These are phyloP conservation scores for Alternaria panax DNA, from an alignment of 2,329 filamentous ascomycete species.

Conservation along the genomic window DNA sequence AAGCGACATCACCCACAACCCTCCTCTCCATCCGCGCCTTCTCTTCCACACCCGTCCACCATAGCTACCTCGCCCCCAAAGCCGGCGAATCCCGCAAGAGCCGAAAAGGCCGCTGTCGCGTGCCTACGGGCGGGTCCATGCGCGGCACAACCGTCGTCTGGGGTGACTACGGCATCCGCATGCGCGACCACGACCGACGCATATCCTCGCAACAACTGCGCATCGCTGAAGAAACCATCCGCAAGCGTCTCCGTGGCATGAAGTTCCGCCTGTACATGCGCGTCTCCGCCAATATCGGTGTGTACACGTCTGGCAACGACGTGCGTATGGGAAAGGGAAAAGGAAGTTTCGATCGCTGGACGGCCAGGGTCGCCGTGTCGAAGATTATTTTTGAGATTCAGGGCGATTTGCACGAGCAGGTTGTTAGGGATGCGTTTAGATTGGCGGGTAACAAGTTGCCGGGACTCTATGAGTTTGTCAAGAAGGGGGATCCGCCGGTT, in stretches of 20 bases:
- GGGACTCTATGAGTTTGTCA: slow-evolving; percentile 90
- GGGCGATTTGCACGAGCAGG: slow-evolving; percentile 91
- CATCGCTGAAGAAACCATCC: slow-evolving; percentile 93
- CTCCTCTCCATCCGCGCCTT: slow-evolving; percentile 63
- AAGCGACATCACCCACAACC: slow-evolving; percentile 40
- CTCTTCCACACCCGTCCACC: slow-evolving; percentile 69
- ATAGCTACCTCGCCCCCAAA: slow-evolving; percentile 83
- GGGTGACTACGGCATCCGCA: slow-evolving; percentile 94
- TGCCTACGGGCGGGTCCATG: slow-evolving; percentile 86
- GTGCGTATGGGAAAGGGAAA: slow-evolving; percentile 99
- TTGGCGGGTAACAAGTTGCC: slow-evolving; percentile 95
- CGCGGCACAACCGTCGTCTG: slow-evolving; percentile 95
- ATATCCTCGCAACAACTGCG: slow-evolving; percentile 87
- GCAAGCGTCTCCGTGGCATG: slow-evolving; percentile 83
- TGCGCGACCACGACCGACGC: slow-evolving; percentile 91
- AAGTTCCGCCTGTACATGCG: slow-evolving; percentile 93
- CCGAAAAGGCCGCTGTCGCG: slow-evolving; percentile 83
- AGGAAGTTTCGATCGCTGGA: slow-evolving; percentile 97
- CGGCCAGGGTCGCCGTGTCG: slow-evolving; percentile 85
- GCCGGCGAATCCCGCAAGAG: slow-evolving; percentile 85
- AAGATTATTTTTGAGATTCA: slow-evolving; percentile 92
- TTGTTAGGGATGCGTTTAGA: slow-evolving; percentile 91
- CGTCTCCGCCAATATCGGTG: slow-evolving; percentile 89
- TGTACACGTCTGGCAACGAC: slow-evolving; percentile 95
- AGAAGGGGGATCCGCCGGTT: slow-evolving; percentile 86